These are phyloP conservation scores for Carex myosuroides DNA, from an alignment of 176 grass and related monocot genomes.

Conservation along the genomic window DNA sequence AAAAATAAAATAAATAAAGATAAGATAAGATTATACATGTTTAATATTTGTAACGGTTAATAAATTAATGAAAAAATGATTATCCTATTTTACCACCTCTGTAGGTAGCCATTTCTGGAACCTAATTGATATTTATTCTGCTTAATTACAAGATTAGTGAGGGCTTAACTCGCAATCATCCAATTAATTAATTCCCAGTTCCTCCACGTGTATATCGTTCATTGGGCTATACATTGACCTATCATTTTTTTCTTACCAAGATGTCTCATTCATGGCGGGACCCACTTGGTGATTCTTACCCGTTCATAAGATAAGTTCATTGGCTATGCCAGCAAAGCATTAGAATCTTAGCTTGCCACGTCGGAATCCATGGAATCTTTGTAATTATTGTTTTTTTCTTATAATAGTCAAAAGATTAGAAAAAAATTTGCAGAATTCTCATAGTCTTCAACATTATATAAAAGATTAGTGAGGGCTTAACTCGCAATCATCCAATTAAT, in stretches of 20 bases:
- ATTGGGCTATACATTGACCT: neutral
- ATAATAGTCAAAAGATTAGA: neutral
- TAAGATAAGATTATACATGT: neutral
- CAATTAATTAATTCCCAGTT: neutral
- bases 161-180: neutral
- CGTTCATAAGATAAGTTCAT: neutral
- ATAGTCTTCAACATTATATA: no score
- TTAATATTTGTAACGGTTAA: neutral
- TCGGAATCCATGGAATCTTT: constrained; percentile 12
- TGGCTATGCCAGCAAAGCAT: constrained; percentile 19
- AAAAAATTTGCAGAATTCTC: neutral
- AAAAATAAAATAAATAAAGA: no score
- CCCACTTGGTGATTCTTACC: neutral
- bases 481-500: no score
- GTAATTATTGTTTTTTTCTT: neutral
- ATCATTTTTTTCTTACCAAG: neutral
- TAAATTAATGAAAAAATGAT: neutral
- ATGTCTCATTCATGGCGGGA: neutral
- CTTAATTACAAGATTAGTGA: neutral
- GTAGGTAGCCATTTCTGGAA: neutral
- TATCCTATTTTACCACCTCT: neutral
- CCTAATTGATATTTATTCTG: neutral
- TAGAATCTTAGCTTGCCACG: constrained; percentile 1
- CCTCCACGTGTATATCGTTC: no score
- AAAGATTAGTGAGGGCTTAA: no score